A percentile compares a stretch with the other conserved stretches of the same genome.
These are phyloP conservation scores for Caryocar brasiliense DNA, from an alignment of 441 rosid genomes.

Conservation along the genomic window DNA sequence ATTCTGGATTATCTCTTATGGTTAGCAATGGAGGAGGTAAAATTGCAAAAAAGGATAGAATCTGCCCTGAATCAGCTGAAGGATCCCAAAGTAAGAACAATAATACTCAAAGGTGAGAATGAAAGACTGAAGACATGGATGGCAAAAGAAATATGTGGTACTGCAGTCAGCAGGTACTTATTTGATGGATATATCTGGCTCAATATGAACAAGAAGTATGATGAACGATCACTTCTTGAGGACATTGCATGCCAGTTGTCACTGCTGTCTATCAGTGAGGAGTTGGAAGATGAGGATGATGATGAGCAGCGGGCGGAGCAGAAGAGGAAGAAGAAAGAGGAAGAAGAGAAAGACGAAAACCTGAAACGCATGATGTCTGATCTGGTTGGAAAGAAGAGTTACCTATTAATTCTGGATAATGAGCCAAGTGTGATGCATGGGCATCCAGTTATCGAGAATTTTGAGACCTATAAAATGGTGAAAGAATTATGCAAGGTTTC, in stretches of 20 bases:
- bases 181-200: slow-evolving; percentile 29
- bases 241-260: slow-evolving; percentile 35
- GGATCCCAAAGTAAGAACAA: background rate
- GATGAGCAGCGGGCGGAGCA: slow-evolving; percentile 11
- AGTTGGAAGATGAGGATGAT: slow-evolving; percentile 25
- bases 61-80: background rate
- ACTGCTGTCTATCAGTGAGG: slow-evolving; percentile 20
- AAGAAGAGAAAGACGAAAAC: background rate
- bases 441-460: background rate
- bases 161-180: background rate
- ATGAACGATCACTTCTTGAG: slow-evolving; percentile 14
- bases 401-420: slow-evolving; percentile 36
- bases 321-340: background rate
- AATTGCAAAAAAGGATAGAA: background rate
- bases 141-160: slow-evolving; percentile 18
- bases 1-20: no score
- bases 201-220: slow-evolving; percentile 16
- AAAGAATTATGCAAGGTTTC: slow-evolving; percentile 5
- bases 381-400: slow-evolving; percentile 1
- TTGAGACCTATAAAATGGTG: background rate
- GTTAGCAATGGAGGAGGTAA: background rate
- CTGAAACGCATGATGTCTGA: background rate
- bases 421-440: slow-evolving; percentile 7
- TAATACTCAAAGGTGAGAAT: slow-evolving; percentile 25
- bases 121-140: slow-evolving; percentile 54